These are phyloP conservation scores for Alternaria atra DNA, from an alignment of 2,329 filamentous ascomycete genomes.

Conservation along the genomic window DNA sequence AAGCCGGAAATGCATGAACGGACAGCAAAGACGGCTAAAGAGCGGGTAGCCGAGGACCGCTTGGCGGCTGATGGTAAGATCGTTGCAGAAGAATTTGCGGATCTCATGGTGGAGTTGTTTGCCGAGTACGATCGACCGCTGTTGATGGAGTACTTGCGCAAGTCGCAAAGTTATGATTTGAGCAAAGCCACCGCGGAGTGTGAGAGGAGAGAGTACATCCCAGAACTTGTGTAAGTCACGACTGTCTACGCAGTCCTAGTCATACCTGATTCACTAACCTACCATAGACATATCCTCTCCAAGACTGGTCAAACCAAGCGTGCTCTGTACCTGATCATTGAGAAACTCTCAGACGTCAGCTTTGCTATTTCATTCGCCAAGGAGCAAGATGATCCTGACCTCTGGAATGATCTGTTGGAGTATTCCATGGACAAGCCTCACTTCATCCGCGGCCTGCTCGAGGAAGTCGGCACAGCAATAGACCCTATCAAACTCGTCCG, in stretches of 20 bases:
- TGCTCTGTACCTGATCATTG: slow-evolving; percentile 91
- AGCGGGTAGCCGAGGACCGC: slow-evolving; percentile 52
- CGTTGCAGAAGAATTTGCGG: slow-evolving; percentile 85
- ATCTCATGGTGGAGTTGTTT: slow-evolving; percentile 86
- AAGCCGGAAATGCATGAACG: slow-evolving; percentile 70
- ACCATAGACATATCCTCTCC: slow-evolving; percentile 76
- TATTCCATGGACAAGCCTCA: slow-evolving; percentile 98
- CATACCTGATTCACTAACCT: slow-evolving; percentile 25
- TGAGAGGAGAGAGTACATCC: slow-evolving; percentile 80
- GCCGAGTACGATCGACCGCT: slow-evolving; percentile 81
- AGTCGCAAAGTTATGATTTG: slow-evolving; percentile 87
- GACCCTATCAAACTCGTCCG: slow-evolving; percentile 90
- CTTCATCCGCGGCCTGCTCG: slow-evolving; percentile 90
- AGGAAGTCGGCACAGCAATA: slow-evolving; percentile 93
- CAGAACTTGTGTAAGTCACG: slow-evolving; percentile 79
- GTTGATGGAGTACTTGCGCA: slow-evolving; percentile 86
- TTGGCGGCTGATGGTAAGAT: slow-evolving; percentile 67
- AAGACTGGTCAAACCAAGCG: slow-evolving; percentile 95
- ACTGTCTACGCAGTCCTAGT: neutral
- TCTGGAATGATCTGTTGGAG: slow-evolving; percentile 93
- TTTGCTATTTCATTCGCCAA: slow-evolving; percentile 96
- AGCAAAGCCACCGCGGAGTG: slow-evolving; percentile 81
- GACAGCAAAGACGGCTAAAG: slow-evolving; percentile 46
- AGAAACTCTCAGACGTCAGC: slow-evolving; percentile 87
- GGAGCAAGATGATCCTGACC: slow-evolving; percentile 86